phyloP scores from a whole-genome alignment of 345 rosid species.

The Passiflora organensis region DNA sequence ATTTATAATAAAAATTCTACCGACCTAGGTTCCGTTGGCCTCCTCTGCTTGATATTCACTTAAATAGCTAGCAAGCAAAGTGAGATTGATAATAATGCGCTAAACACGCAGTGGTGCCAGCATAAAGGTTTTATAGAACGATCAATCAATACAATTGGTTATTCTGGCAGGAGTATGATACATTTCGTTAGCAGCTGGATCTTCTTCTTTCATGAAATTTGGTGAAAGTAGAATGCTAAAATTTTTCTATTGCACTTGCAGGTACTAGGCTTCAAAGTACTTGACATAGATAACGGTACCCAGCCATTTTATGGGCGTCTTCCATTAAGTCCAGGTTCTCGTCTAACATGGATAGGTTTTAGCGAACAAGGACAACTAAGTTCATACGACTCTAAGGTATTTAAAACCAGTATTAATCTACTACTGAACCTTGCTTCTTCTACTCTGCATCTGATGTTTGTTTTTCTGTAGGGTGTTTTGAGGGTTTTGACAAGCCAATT shows the following conservation, averaged over 20 bases:
- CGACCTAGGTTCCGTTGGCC: no score
- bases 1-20: no score
- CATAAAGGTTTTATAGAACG: no score
- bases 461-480: conserved; percentile 58
- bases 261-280: conserved; percentile 70
- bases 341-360: conserved; percentile 77
- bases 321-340: conserved; percentile 79
- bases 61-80: not conserved
- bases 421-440: no score
- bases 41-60: not conserved
- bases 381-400: conserved; percentile 82
- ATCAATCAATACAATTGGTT: no score
- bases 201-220: conserved; percentile 5
- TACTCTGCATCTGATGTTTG: conserved; percentile 6
- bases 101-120: no score
- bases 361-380: conserved; percentile 87
- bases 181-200: not conserved
- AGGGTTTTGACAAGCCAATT: conserved; percentile 60
- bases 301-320: conserved; percentile 59
- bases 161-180: not conserved
- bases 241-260: conserved; percentile 31
- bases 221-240: not conserved
- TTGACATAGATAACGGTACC: conserved; percentile 53
- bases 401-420: conserved; percentile 2
- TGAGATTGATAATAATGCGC: not conserved